Evolutionary conservation across 2,329 filamentous ascomycete genomes (phyloP).

Genomic region (Emergomyces orientalis): DNA sequence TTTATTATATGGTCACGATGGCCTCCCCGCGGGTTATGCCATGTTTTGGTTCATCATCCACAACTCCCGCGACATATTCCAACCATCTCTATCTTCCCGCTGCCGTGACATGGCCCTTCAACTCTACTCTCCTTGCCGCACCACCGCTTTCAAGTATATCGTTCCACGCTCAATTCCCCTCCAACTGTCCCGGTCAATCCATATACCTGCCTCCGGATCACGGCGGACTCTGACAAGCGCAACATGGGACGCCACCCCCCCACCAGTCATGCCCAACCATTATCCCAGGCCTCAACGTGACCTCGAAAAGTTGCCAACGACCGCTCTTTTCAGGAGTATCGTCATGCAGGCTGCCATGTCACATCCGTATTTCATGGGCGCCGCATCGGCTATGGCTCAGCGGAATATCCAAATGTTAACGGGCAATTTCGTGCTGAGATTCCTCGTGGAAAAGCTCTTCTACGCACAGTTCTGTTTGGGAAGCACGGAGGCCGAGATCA

Average conservation of each 20-base stretch:
- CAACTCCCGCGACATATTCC: background rate
- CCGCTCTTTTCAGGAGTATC: slow-evolving; percentile 15
- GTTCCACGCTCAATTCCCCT: background rate
- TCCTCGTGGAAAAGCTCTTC: slow-evolving; percentile 31
- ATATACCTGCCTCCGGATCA: background rate
- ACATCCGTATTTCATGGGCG: slow-evolving; percentile 13
- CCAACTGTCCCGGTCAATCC: background rate
- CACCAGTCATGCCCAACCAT: background rate
- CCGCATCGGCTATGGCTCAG: slow-evolving; percentile 14
- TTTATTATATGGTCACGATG: background rate
- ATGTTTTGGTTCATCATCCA: background rate
- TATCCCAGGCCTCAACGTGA: slow-evolving; percentile 7
- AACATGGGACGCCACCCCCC: background rate
- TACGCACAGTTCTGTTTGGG: slow-evolving; percentile 52
- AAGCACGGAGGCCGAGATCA: slow-evolving; percentile 41
- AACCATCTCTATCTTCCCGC: background rate
- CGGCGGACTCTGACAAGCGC: slow-evolving; percentile 6
- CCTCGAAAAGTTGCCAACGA: slow-evolving; percentile 13
- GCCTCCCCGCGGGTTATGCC: background rate
- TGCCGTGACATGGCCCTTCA: background rate
- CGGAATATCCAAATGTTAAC: slow-evolving; percentile 14
- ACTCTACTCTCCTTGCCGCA: background rate
- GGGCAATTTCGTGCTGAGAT: slow-evolving; percentile 12
- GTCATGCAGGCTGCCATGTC: slow-evolving; percentile 16
- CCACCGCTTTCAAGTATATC: background rate